Conservation (phyloP, 2,329 filamentous ascomycete species). For the Sporothrix pallida region DNA sequence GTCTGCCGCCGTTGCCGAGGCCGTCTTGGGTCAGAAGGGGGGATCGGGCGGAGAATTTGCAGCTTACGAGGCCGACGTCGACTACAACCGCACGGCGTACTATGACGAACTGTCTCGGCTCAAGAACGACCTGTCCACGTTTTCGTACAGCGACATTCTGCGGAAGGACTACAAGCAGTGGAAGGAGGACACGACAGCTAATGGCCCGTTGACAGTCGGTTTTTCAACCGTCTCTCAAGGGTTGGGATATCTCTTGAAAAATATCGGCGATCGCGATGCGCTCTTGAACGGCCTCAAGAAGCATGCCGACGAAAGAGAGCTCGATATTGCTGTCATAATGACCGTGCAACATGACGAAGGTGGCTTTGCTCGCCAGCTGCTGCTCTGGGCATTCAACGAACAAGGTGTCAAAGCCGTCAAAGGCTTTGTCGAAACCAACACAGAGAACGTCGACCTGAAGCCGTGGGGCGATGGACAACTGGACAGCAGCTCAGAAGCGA, state of each 20-base stretch:
- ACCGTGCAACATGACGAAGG: slow-evolving; percentile 63
- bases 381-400: slow-evolving; percentile 67
- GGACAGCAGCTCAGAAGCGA: slow-evolving; percentile 42
- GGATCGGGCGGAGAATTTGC: background rate
- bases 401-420: slow-evolving; percentile 57
- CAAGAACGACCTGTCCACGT: slow-evolving; percentile 68
- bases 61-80: slow-evolving; percentile 37
- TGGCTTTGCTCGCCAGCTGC: slow-evolving; percentile 67
- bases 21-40: slow-evolving; percentile 43
- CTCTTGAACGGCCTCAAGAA: slow-evolving; percentile 56
- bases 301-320: slow-evolving; percentile 61
- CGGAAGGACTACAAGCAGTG: slow-evolving; percentile 88
- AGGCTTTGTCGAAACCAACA: slow-evolving; percentile 57
- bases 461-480: slow-evolving; percentile 58
- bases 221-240: slow-evolving; percentile 68
- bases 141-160: slow-evolving; percentile 70
- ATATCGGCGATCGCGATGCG: slow-evolving; percentile 53
- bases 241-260: slow-evolving; percentile 63
- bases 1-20: slow-evolving; percentile 65
- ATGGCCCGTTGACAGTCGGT: slow-evolving; percentile 60
- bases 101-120: slow-evolving; percentile 65
- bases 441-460: slow-evolving; percentile 60
- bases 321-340: slow-evolving; percentile 73
- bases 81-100: slow-evolving; percentile 61
- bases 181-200: slow-evolving; percentile 51